Percentiles rank a stretch among this genome's conserved stretches.
Conservation (phyloP, 257 asterid genomes). For the Lycium ferocissimum region DNA sequence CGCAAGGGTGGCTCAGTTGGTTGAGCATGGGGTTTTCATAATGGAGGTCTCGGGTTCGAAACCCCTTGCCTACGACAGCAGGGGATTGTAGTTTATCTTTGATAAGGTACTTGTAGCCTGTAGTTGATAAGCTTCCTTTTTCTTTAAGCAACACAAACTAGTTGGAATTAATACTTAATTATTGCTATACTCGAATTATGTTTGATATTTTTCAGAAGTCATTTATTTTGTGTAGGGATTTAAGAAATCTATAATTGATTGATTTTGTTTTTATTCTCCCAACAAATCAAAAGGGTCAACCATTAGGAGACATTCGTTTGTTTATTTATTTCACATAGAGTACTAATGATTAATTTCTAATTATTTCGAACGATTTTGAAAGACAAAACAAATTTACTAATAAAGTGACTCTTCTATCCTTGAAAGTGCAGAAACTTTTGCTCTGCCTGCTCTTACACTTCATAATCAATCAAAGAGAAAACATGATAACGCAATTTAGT, state of each 20-base stretch:
- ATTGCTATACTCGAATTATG: not conserved
- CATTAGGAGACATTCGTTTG: not conserved
- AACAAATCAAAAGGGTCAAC: not conserved
- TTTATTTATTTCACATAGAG: conserved; percentile 12
- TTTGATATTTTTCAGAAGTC: not conserved
- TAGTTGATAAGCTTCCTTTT: not conserved
- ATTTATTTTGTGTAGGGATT: not conserved
- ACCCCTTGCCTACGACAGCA: too few relatives aligned
- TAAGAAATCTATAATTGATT: not conserved
- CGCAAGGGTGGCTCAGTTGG: too few relatives aligned
- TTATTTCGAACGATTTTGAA: not conserved
- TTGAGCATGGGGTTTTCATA: too few relatives aligned
- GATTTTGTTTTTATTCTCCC: not conserved
- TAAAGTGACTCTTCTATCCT: not conserved
- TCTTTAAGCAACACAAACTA: not conserved
- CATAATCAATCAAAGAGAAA: not conserved
- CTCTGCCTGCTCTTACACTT: not conserved
- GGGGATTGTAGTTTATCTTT: not conserved
- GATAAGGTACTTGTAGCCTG: not conserved
- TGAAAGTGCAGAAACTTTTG: not conserved
- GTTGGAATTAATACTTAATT: not conserved
- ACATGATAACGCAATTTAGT: not conserved
- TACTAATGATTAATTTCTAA: not conserved
- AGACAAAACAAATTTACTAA: too few relatives aligned
- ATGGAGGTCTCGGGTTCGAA: too few relatives aligned